phyloP scores from a whole-genome alignment of 164 flowering plant species.

The Piper betle region DNA sequence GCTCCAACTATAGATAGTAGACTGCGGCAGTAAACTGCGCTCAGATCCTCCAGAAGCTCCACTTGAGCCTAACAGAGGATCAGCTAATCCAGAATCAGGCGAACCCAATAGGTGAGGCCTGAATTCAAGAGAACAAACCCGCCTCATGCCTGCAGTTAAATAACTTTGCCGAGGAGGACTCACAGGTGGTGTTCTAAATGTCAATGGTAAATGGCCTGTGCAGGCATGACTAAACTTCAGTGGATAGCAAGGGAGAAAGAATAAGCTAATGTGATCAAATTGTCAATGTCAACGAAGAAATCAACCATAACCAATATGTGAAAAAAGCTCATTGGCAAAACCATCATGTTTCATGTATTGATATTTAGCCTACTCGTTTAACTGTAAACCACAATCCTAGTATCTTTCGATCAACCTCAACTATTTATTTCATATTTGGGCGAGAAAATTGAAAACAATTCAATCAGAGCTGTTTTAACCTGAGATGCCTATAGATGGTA shows the following conservation, averaged over 20 bases:
- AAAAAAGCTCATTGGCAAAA: no score
- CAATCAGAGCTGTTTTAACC: no score
- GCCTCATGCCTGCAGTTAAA: conserved; percentile 61
- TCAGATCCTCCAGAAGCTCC: conserved; percentile 54
- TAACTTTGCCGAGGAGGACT: conserved; percentile 82
- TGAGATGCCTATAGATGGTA: no score
- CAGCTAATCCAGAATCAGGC: conserved; percentile 90
- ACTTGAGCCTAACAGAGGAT: conserved; percentile 60
- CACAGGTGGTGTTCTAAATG: conserved; percentile 97
- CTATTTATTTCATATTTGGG: no score
- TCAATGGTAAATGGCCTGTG: conserved; percentile 68
- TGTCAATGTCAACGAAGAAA: neutral
- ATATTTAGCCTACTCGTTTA: no score
- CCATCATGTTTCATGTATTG: no score
- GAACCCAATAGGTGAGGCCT: conserved; percentile 66
- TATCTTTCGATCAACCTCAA: no score
- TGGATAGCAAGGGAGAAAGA: neutral
- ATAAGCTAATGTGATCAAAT: neutral
- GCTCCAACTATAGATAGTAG: conserved; percentile 92
- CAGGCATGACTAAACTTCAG: conserved; percentile 4
- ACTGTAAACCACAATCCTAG: no score
- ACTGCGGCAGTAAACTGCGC: conserved; percentile 86
- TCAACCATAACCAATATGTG: no score
- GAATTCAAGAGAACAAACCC: conserved; percentile 88
- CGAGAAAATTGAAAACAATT: no score